Evolutionary conservation across 352 stramenopile genomes (phyloP), one percentile per base, ranked within the genome.

Genomic region (Phytophthora chlamydospora): DNA sequence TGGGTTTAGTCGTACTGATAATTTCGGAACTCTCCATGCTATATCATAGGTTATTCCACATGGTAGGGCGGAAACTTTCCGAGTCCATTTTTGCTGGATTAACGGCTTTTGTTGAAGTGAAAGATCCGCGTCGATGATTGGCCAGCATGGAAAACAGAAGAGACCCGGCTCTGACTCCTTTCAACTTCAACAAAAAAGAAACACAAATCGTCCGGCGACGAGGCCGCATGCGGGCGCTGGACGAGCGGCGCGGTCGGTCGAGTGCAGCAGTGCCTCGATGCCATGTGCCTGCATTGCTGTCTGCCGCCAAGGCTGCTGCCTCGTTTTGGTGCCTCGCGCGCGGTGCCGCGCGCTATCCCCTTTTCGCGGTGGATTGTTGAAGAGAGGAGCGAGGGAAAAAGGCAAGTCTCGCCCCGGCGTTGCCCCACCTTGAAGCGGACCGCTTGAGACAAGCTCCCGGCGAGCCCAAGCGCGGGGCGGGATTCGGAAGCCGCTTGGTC

Each of bases 151-250:
- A 44, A 59, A 62, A 53, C 44, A 50, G 29, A 62, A 61, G 12
- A 35, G 59, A 33, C 57, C 48, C 24, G 68, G 70, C 60, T 80
- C 59, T 80, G 56, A 27, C 31, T 43, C 21, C 24, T 65, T 45
- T 21, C 68, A 85, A 85, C 75, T 88, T 88, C 75, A 88, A 85
- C 73, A 84, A 80, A 83, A 82, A 85, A 81, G 64, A 77, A 77
- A 45, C 68, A 75, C 36, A 45, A 48, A 27, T 46, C n/a, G 17
- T 10, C 17, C 14, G 39, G 39, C 39, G 13, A 4, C 11, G 13
- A 6, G 8, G 36, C 36, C 11, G n/a, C n/a, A n/a, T n/a, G n/a
- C n/a, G 6, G 24, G 3, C 27, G 27, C 2, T 31, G 4, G 27
- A 31, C 27, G 27, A 31, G 27, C 35, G 38, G 19, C 38, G 7